Conservation (phyloP, 73 alveolate genomes). For the Durusdinium trenchii region DNA sequence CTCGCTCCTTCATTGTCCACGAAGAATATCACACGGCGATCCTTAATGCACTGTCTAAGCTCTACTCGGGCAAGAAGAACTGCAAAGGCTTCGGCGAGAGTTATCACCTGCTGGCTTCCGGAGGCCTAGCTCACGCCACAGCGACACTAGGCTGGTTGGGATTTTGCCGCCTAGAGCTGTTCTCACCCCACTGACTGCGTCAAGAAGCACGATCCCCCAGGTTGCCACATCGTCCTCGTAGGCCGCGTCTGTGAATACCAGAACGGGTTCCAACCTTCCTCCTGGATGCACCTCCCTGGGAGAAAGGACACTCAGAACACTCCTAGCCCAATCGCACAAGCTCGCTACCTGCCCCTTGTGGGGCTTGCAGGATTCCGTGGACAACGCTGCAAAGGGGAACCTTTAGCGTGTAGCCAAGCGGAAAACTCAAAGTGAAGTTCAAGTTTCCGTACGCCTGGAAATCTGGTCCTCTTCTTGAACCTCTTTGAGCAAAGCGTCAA, state of each 20-base stretch:
- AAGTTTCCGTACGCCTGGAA: no score
- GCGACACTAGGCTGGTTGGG: not conserved
- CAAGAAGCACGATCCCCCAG: not conserved
- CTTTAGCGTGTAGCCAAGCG: no score
- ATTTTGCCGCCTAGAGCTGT: not conserved
- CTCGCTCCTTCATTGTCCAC: not conserved
- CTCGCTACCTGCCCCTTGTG: no score
- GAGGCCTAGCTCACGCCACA: not conserved
- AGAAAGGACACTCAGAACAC: not conserved
- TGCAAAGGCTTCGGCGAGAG: not conserved
- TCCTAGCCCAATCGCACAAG: not conserved
- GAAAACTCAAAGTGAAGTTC: no score
- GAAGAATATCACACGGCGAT: not conserved
- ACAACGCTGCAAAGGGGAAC: no score
- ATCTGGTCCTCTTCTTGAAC: no score
- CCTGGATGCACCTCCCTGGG: not conserved
- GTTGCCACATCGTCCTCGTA: not conserved
- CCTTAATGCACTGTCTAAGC: not conserved
- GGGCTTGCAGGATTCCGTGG: no score
- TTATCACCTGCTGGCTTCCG: not conserved
- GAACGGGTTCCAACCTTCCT: not conserved
- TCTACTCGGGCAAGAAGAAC: not conserved
- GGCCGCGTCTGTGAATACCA: conserved; percentile 18
- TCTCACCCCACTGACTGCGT: not conserved
- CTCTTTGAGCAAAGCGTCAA: not conserved